These are phyloP conservation scores for Puccinia novopanici DNA, from an alignment of 1,284 basidiomycete species.

Conservation along the genomic window DNA sequence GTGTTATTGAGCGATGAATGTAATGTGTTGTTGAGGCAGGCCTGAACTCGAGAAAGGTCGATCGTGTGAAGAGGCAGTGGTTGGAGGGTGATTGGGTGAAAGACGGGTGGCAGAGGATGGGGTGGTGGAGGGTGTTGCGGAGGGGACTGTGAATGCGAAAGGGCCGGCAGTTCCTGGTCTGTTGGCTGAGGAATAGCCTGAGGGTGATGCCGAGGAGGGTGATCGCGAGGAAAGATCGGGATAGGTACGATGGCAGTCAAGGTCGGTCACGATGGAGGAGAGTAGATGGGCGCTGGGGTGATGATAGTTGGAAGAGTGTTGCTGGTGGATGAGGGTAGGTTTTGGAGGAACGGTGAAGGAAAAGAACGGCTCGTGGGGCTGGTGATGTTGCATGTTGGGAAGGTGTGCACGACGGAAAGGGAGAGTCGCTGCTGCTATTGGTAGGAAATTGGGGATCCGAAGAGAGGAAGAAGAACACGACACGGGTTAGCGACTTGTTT, in stretches of 20 bases:
- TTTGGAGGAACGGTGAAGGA: conserved; percentile 44
- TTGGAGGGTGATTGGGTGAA: neutral
- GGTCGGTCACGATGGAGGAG: neutral
- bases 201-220: neutral
- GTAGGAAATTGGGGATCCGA: neutral
- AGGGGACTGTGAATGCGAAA: conserved; percentile 21
- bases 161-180: conserved; percentile 15
- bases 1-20: neutral
- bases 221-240: neutral
- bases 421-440: neutral
- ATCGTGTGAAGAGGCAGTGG: neutral
- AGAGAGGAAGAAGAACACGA: neutral
- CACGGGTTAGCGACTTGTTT: neutral
- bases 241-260: neutral
- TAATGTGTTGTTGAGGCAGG: neutral
- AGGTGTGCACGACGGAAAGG: neutral
- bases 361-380: conserved; percentile 31
- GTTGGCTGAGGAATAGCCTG: neutral
- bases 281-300: neutral
- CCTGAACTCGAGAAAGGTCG: conserved; percentile 24
- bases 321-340: neutral
- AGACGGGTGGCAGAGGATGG: neutral
- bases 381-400: conserved; percentile 12
- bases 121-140: conserved; percentile 1
- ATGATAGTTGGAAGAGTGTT: neutral